Evolutionary conservation across 495 filamentous ascomycete genomes (phyloP).

Genomic region (Daldinia caldariorum): DNA sequence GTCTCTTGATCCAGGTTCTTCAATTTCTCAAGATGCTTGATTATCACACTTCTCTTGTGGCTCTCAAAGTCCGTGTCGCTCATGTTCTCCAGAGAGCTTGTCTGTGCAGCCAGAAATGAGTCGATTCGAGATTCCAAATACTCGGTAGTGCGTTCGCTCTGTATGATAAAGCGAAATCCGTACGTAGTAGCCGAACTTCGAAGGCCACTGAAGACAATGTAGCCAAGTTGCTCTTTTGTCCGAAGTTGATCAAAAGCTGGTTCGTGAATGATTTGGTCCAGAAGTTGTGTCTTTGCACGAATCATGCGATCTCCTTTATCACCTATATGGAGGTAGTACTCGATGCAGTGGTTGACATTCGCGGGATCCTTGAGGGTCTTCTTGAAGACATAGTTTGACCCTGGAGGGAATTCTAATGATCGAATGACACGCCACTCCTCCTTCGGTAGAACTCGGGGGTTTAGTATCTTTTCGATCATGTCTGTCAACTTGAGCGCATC

Average conservation of each 20-base stretch:
- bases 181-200: conserved; percentile 75
- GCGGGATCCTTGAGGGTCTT: conserved; percentile 83
- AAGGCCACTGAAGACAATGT: conserved; percentile 88
- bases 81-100: conserved; percentile 75
- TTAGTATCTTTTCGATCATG: conserved; percentile 80
- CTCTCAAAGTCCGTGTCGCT: conserved; percentile 84
- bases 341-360: conserved; percentile 97
- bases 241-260: conserved; percentile 92
- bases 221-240: conserved; percentile 97
- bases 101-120: conserved; percentile 75
- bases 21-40: conserved; percentile 87
- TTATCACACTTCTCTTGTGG: conserved; percentile 89
- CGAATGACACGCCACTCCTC: conserved; percentile 83
- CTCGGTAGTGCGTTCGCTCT: conserved; percentile 84
- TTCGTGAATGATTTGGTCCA: conserved; percentile 93
- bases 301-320: conserved; percentile 71
- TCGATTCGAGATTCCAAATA: conserved; percentile 92
- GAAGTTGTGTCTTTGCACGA: conserved; percentile 78
- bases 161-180: conserved; percentile 90
- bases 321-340: conserved; percentile 86
- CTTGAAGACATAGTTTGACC: conserved; percentile 83
- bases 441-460: conserved; percentile 76
- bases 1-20: conserved; percentile 93
- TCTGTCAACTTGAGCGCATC: conserved; percentile 89
- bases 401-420: conserved; percentile 79